Evolutionary conservation across 345 rosid genomes (phyloP).

Genomic region (Physaria fendleri): DNA sequence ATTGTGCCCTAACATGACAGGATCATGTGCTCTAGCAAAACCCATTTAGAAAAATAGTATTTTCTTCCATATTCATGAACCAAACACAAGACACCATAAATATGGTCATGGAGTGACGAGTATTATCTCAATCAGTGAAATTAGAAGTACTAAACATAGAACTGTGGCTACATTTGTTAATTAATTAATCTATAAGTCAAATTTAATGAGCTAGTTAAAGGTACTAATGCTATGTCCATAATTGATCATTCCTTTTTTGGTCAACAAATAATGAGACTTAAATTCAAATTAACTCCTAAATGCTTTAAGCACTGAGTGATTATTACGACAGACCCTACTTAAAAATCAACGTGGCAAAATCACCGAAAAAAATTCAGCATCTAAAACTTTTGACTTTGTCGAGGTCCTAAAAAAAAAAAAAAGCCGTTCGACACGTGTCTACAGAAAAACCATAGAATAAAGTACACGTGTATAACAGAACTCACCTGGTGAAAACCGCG

Average conservation of each 20-base stretch:
- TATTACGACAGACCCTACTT: slow-evolving; percentile 9
- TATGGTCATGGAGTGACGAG: too few species aligned
- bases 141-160: too few species aligned
- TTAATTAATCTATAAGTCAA: neutral
- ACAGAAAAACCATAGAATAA: too few species aligned
- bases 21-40: slow-evolving; percentile 21
- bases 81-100: slow-evolving; percentile 2
- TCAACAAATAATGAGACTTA: neutral
- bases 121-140: neutral
- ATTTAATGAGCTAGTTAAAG: neutral
- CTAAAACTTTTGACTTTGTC: slow-evolving; percentile 14
- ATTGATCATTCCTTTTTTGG: neutral
- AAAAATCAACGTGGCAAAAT: neutral
- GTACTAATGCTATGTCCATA: neutral
- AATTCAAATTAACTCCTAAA: neutral
- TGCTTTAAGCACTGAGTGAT: slow-evolving; percentile 21
- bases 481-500: slow-evolving; percentile 88
- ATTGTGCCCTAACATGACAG: slow-evolving; percentile 16
- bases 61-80: slow-evolving; percentile 6
- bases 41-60: neutral
- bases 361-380: neutral
- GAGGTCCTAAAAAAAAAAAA: neutral
- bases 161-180: neutral
- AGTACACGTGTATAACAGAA: too few species aligned
- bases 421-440: slow-evolving; percentile 22